Percentiles rank a stretch among this genome's conserved stretches.
Evolutionary conservation across 2,329 filamentous ascomycete species (phyloP).

Genomic region (Pseudogymnoascus sp.): DNA sequence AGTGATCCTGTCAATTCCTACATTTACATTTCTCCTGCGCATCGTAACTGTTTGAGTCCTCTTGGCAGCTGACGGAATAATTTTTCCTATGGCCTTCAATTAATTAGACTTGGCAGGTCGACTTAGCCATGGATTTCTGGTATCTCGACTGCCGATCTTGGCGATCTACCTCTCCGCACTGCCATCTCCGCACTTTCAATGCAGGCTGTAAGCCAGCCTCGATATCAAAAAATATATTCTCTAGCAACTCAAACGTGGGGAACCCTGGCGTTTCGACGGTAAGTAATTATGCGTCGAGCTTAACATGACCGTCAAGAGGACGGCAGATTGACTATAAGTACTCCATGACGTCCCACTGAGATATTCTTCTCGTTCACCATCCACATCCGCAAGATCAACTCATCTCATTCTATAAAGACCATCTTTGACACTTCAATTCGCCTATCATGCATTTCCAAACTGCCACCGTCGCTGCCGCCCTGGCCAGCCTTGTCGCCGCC

Average conservation of each 20-base stretch:
- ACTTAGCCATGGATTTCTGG: not conserved
- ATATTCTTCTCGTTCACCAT: not conserved
- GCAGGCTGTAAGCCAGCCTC: not conserved
- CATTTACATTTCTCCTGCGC: constrained; percentile 3
- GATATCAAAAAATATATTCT: constrained; percentile 8
- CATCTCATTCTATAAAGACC: not conserved
- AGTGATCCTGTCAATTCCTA: not conserved
- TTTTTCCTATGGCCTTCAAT: constrained; percentile 2
- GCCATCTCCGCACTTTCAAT: not conserved
- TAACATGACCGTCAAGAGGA: not conserved
- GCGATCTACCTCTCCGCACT: not conserved
- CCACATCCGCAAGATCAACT: not conserved
- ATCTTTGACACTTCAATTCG: not conserved
- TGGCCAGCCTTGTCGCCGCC: constrained; percentile 18
- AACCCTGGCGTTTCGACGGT: not conserved
- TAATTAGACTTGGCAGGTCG: not conserved
- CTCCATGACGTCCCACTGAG: not conserved
- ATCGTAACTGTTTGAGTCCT: not conserved
- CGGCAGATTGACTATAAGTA: not conserved
- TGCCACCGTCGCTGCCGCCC: constrained; percentile 16
- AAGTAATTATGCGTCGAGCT: constrained; percentile 1
- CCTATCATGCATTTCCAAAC: constrained; percentile 20
- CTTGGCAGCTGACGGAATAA: not conserved
- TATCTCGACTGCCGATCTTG: constrained; percentile 1
- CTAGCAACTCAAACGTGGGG: constrained; percentile 2